Evolutionary conservation across 805 yeast species (phyloP), one percentile per base, ranked within the genome.

Genomic region (Osmozyma mogii): DNA sequence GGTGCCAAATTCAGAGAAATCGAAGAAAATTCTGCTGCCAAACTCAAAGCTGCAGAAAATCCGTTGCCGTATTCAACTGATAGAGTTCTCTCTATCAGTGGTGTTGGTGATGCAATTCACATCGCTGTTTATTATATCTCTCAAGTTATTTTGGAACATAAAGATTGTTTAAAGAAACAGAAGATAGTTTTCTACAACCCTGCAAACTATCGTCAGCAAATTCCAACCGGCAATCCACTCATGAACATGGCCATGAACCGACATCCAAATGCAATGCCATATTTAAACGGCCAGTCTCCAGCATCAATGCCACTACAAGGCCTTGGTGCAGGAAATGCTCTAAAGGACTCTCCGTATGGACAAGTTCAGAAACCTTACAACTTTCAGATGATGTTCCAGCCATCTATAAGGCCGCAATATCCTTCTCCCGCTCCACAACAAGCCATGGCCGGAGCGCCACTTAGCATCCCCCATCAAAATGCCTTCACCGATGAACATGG

Each of bases 101-200:
- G 95, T 5, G 89, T 82, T 9, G 85, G 87, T 1, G 94, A 84
- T 56, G 87, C 95, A 2, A 72, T 85, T 24, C 94, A 83, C 48
- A 82, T 84, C 42, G 95, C 95, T 7, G 64, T 77, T 0, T 83
- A 78, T 53, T 80, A 78, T 49, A 67, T 82, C 32, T 76, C 82
- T 1, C 81, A 77, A 50, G 78, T 82, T 3, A 65, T 78, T 31
- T 49, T 75, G 29, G 79, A 75, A 39, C 78, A 77, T 46, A 69
- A 70, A 36, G 75, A 69, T 37, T 41, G 54, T 17, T 56, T 63
- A 31, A 68, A 72, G 40, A 68, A 71, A 44, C 56, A 68, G n/a
- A 77, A 76, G 44, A 61, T 68, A 24, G 58, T 72, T 6, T 72
- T 59, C 45, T 77, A 76, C 47, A 72, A 75, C 42, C 84, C 87